Conservation (phyloP, 441 rosid species). For the Bocquillonia castaneifolia region DNA sequence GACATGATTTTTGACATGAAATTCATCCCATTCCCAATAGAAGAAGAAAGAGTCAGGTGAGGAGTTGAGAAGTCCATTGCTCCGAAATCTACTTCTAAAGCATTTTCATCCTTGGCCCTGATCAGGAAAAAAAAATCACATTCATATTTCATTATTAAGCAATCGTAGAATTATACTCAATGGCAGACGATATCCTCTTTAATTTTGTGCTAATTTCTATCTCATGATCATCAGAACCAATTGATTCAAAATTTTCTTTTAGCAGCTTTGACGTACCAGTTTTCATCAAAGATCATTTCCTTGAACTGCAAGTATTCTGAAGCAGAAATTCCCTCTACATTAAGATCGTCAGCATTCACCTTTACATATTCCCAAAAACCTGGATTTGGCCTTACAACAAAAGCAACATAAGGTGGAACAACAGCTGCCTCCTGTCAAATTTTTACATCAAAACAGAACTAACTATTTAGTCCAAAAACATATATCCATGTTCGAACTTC, state of each 20-base stretch:
- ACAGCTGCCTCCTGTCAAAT: slow-evolving; percentile 73
- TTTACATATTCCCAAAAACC: slow-evolving; percentile 86
- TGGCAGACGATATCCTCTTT: background rate
- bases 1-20: slow-evolving; percentile 63
- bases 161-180: background rate
- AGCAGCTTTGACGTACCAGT: slow-evolving; percentile 43
- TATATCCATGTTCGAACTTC: no score
- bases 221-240: background rate
- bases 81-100: slow-evolving; percentile 78
- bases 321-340: slow-evolving; percentile 49
- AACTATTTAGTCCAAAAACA: no score
- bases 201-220: no score
- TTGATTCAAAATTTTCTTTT: no score
- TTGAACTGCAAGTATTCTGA: slow-evolving; percentile 69
- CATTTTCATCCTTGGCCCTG: slow-evolving; percentile 79
- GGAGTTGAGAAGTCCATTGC: slow-evolving; percentile 64
- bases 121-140: slow-evolving; percentile 7
- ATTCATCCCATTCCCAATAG: slow-evolving; percentile 68
- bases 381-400: slow-evolving; percentile 79
- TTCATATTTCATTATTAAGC: background rate
- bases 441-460: background rate
- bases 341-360: slow-evolving; percentile 54
- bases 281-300: slow-evolving; percentile 63
- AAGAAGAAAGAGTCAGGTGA: slow-evolving; percentile 58
- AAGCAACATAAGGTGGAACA: slow-evolving; percentile 69